phyloP scores from a whole-genome alignment of 2,329 filamentous ascomycete genomes.

The Penicillium sp. region DNA sequence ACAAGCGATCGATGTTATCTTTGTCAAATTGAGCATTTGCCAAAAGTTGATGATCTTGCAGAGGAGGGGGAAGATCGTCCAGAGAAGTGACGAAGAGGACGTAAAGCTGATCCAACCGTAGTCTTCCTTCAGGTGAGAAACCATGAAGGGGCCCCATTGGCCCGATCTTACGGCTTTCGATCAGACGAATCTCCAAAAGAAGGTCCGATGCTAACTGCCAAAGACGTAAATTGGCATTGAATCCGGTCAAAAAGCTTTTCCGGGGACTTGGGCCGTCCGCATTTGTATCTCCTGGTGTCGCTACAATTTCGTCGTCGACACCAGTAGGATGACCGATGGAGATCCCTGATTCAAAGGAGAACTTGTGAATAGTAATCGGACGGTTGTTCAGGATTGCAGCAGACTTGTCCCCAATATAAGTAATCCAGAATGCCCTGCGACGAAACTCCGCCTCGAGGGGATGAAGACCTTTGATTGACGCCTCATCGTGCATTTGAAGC shows the following conservation, averaged over 20 bases:
- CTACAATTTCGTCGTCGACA: slow-evolving; percentile 16
- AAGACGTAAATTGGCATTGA: slow-evolving; percentile 40
- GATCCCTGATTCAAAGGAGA: slow-evolving; percentile 39
- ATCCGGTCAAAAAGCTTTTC: slow-evolving; percentile 35
- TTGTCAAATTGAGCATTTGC: slow-evolving; percentile 4
- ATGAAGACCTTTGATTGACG: slow-evolving; percentile 30
- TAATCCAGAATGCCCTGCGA: slow-evolving; percentile 19
- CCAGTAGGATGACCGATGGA: slow-evolving; percentile 26
- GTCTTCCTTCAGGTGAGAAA: slow-evolving; percentile 21
- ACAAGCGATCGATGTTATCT: slow-evolving; percentile 2
- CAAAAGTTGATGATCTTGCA: slow-evolving; percentile 21
- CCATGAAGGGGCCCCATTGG: slow-evolving; percentile 1
- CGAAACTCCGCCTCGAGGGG: slow-evolving; percentile 34
- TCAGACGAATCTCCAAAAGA: slow-evolving; percentile 30
- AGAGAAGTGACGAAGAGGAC: slow-evolving; percentile 40
- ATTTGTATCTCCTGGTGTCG: slow-evolving; percentile 11
- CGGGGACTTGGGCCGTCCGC: slow-evolving; percentile 7
- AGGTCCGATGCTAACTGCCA: slow-evolving; percentile 41
- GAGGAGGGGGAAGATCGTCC: slow-evolving; percentile 35
- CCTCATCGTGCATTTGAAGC: slow-evolving; percentile 42
- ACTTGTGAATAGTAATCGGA: slow-evolving; percentile 43
- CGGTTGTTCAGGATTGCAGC: slow-evolving; percentile 31
- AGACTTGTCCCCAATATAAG: slow-evolving; percentile 22
- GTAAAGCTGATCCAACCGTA: slow-evolving; percentile 33
- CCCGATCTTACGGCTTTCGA: slow-evolving; percentile 4